Evolutionary conservation across 1,139 yeast species (phyloP), one percentile per base, ranked within the genome.

Genomic region (Candida smagusa): DNA sequence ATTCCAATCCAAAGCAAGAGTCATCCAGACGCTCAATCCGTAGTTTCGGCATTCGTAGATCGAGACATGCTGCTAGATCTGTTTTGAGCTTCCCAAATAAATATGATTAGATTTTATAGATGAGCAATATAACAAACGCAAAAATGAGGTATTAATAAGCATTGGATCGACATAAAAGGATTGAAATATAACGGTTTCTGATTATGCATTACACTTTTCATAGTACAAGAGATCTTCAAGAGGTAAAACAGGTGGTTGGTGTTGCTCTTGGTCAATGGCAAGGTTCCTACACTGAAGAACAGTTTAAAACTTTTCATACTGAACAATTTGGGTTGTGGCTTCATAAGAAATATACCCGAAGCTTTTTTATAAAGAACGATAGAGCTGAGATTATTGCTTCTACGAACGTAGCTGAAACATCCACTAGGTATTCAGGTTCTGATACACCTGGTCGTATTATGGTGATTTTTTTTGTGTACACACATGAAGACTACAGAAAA

Each of bases 61-160:
- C 58, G 8, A 55, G 53, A 33, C 61, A 50, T 28, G 61, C 56
- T 12, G 66, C 75, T 3, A 65, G 65, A 44, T 65, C 73, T 2
- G 57, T 71, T 9, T 54, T 66, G 28, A 70, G 74, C 43, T 65
- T 66, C 48, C 72, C 74, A 2, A 65, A 68, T 37, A 62, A 65
- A 39, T 58, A 59, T 42, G 68, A 63, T 12, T 58, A 47, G 38
- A 27, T 22, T 25, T 16, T 16, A 16, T 16, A 16, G 22, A 8
- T 13, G 9, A 25, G 22, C 9, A 3, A 9, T 12, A n/a, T 19
- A 22, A 22, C 12, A 12, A 12, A 30, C n/a, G 16, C 19, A 13
- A n/a, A n/a, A n/a, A 6, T n/a, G 12, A 3, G 6, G 4, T 25
- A 25, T 3, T 4, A n/a, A 4, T 25, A 30, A 30, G 13, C 11